Evolutionary conservation across 805 yeast species (phyloP), one percentile per base, ranked within the genome.

Genomic region (Pichia gijzeniarum): DNA sequence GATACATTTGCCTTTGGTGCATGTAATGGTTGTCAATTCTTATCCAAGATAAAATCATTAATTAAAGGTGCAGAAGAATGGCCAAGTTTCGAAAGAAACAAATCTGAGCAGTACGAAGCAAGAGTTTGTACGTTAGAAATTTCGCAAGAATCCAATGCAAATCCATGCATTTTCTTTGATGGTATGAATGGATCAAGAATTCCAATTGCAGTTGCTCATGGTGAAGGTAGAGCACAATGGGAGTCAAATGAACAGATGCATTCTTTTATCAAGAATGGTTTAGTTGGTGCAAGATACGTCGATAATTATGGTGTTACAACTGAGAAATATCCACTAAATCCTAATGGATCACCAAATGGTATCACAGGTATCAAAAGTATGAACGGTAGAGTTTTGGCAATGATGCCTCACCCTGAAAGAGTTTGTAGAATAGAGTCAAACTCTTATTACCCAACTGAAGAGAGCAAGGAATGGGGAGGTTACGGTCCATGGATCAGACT

Each of bases 351-450:
- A 13, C 87, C 93, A 36, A 77, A 76, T 45, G 97, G 96, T 67
- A 86, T 93, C 57, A 85, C 96, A 33, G 99, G 97, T 73, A 79
- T 93, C 46, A 74, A 83, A 52, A 80, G 90, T 44, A 87, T 88
- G 43, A 88, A 86, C 61, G 98, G 98, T 53, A 82, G 99, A 65
- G 97, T 93, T 3, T 72, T 93, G 57, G 97, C 97, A 4, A 79
- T 93, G 89, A 93, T 93, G 99, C 99, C 99, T 39, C 99, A 93
- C 65, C 99, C 99, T 20, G 99, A 93, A 69, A 86, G 99, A 70
- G 93, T 86, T 42, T 74, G 82, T 47, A 77, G 96, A 69, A 72
- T 82, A 61, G 96, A 86, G 65, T 72, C 95, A 45, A 91, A 91
- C 70, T 88, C 97, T 4, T 91, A 87, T 80, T 86, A 87, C 61